Evolutionary conservation across 345 rosid species (phyloP).

Genomic region (Boechera retrofracta): DNA sequence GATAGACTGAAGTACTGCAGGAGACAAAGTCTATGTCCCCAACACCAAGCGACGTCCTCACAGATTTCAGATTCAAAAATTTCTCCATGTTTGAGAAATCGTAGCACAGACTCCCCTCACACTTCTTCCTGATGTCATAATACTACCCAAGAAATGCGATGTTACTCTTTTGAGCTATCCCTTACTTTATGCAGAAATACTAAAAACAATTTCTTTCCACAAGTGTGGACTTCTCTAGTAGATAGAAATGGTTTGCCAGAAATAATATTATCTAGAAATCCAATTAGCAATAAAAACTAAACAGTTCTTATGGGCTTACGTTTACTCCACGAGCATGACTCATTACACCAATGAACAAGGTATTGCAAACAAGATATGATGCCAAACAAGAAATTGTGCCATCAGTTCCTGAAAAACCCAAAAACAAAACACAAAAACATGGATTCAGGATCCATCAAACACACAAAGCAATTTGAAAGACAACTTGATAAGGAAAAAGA

Average conservation of each 20-base stretch:
- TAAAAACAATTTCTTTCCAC: background rate
- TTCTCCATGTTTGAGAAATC: slow-evolving; percentile 99
- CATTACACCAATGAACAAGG: slow-evolving; percentile 76
- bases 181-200: slow-evolving; percentile 6
- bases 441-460: slow-evolving; percentile 21
- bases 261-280: background rate
- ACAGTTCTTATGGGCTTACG: slow-evolving; percentile 55
- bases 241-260: slow-evolving; percentile 12
- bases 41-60: slow-evolving; percentile 82
- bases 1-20: slow-evolving; percentile 82
- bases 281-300: background rate
- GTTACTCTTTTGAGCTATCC: slow-evolving; percentile 19
- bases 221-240: slow-evolving; percentile 7
- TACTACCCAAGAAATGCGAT: slow-evolving; percentile 59
- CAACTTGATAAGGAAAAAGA: slow-evolving; percentile 12
- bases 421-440: background rate
- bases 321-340: slow-evolving; percentile 65
- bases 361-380: slow-evolving; percentile 87
- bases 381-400: slow-evolving; percentile 96
- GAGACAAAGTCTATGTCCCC: slow-evolving; percentile 86
- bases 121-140: slow-evolving; percentile 92
- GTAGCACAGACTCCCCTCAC: slow-evolving; percentile 87
- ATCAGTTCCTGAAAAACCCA: slow-evolving; percentile 73
- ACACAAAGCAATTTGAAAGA: background rate
- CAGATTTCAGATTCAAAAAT: slow-evolving; percentile 70